Evolutionary conservation across 441 rosid species (phyloP), one percentile per base, ranked within the genome.

Genomic region (Adansonia gregorii): DNA sequence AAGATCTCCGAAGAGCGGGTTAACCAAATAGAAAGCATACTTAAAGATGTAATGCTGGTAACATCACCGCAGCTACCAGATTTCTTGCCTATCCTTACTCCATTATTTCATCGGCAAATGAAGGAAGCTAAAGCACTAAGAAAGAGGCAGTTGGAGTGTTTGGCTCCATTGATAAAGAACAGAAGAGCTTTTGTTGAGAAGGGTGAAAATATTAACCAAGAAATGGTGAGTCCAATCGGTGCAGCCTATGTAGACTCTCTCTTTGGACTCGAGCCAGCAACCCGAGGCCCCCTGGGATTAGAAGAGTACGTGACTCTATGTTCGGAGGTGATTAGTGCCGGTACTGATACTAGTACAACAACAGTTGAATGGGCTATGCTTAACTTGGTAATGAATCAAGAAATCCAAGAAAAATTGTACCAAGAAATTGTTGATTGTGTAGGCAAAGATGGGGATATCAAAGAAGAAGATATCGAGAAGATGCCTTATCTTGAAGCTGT

Each of bases 181-280:
- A 86, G 98, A 24, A 90, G 85, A 66, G 86, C 82, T 27, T 94
- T 91, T 60, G 87, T 88, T 0, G 89, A 88, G 35, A 79, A 80
- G 6, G 84, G 83, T 14, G 85, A 82, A 66, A 73, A 83, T 43
- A 83, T 80, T 20, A 76, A 78, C 59, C 80, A 75, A n/a, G 94
- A 93, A 73, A 93, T 93, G 98, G 95, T 84, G 77, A 94, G 98
- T 81, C 95, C 91, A 0, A 80, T 89, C 3, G 98, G 98, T 22
- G 97, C 98, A 1, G 98, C 98, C 8, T 94, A 94, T 17, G 83
- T 94, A 8, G 98, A 94, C 66, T 94, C 98, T 11, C 76, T 94
- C 82, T 88, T 92, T 27, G 77, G 73, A 67, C 83, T 94, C 10
- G 79, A 89, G 45, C 84, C 86, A 0, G 83, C 80, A 39, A 80